Conservation (phyloP, 2,329 filamentous ascomycete species). For the Colletotrichum spaethianum region DNA sequence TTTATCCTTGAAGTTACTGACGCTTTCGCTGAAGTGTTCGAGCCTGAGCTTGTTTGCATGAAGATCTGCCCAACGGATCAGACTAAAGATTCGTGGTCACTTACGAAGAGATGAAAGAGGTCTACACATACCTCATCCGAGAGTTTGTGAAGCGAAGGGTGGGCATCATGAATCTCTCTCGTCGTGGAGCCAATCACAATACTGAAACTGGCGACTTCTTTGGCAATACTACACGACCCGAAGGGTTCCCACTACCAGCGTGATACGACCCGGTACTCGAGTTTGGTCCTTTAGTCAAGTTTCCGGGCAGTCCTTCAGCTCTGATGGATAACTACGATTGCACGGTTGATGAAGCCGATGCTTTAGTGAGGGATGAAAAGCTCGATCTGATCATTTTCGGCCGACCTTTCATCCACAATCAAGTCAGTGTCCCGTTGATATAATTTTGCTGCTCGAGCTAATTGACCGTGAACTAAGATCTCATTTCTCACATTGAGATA, state of each 20-base stretch:
- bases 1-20: slow-evolving; percentile 64
- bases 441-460: too few relatives aligned
- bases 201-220: neutral
- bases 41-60: slow-evolving; percentile 56
- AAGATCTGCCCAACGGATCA: slow-evolving; percentile 63
- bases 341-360: slow-evolving; percentile 27
- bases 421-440: slow-evolving; percentile 11
- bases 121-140: slow-evolving; percentile 62
- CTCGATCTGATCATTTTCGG: slow-evolving; percentile 29
- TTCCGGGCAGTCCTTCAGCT: neutral
- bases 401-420: slow-evolving; percentile 32
- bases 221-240: neutral
- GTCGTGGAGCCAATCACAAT: slow-evolving; percentile 16
- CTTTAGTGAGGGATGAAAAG: slow-evolving; percentile 4
- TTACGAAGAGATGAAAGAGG: slow-evolving; percentile 16
- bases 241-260: neutral
- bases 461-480: neutral
- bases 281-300: slow-evolving; percentile 28
- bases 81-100: slow-evolving; percentile 60
- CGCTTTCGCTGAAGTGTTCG: slow-evolving; percentile 37
- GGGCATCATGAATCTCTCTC: slow-evolving; percentile 62
- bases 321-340: slow-evolving; percentile 29
- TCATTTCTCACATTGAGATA: slow-evolving; percentile 1
- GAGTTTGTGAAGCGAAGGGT: slow-evolving; percentile 61
- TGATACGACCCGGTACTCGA: slow-evolving; percentile 25